Evolutionary conservation across 1,284 basidiomycete genomes (phyloP), one percentile per base, ranked within the genome.

Genomic region (Sphaerobolus stellatus): DNA sequence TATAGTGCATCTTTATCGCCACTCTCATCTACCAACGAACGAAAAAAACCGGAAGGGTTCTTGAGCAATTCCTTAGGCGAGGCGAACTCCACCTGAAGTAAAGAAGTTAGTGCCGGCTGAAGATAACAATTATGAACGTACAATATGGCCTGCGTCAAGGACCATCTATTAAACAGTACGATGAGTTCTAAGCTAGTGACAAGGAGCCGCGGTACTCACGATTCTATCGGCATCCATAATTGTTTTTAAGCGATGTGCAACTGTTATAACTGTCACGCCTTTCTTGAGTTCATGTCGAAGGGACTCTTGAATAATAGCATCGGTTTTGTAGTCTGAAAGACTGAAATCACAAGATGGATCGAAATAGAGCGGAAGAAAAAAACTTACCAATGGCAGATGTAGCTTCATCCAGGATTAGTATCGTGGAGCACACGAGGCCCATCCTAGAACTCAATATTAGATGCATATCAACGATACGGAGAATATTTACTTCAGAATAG

Each of bases 161-260:
- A 75, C 72, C 68, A 76, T 71, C 72, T 74, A 29, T 14, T n/a
- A 24, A 48, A 34, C n/a, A 20, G 25, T 6, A 1, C 2, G 41
- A 20, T 45, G 4, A 45, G n/a, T 45, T 24, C 43, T 27, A 16
- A 5, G 25, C 24, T 3, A 29, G 4, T 63, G 67, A 54, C 75
- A 68, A 18, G 18, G 25, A 43, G n/a, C 14, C 48, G 28, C 18
- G 14, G 22, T 9, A 22, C 56, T 28, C 53, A 67, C 67, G 36
- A 71, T 69, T 53, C 68, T 72, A 62, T 74, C 73, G 0, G 81
- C 77, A 58, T 87, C 84, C 74, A 86, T 85, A 60, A 88, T 83
- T 1, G 84, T 88, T 61, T 85, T 84, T 11, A 88, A 68, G 31
- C 86, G 79, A 66, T 88, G 86, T 1, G 86, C 86, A 47, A 88